A percentile compares a stretch with the other conserved stretches of the same genome.
These are phyloP conservation scores for Priceomyces haplophilus DNA, from an alignment of 805 yeast genomes.

Conservation along the genomic window DNA sequence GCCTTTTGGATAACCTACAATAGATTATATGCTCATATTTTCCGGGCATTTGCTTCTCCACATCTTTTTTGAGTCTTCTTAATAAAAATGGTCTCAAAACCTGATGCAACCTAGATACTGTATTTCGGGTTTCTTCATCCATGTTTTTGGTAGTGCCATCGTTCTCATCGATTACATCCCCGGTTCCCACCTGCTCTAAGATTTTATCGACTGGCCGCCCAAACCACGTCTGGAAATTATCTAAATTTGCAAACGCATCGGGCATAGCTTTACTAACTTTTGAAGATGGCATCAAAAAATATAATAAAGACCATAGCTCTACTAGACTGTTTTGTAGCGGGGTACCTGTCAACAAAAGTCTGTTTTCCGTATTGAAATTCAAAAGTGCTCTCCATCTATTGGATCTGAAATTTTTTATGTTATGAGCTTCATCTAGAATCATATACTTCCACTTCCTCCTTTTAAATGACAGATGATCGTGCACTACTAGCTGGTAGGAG, in stretches of 20 bases:
- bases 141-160: constrained; percentile 39
- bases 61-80: constrained; percentile 91
- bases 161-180: constrained; percentile 43
- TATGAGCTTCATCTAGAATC: constrained; percentile 98
- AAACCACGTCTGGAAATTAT: constrained; percentile 97
- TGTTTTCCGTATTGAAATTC: constrained; percentile 87
- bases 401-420: constrained; percentile 92
- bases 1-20: constrained; percentile 90
- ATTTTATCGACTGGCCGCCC: constrained; percentile 95
- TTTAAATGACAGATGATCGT: constrained; percentile 90
- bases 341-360: constrained; percentile 90
- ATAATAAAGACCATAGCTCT: constrained; percentile 93
- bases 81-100: constrained; percentile 89
- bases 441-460: constrained; percentile 93
- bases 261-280: constrained; percentile 74
- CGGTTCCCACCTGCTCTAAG: constrained; percentile 60
- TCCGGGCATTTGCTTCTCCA: constrained; percentile 98
- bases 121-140: constrained; percentile 75
- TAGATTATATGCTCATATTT: constrained; percentile 93
- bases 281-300: constrained; percentile 92
- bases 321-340: constrained; percentile 93
- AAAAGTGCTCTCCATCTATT: constrained; percentile 95
- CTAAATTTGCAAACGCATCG: constrained; percentile 92
- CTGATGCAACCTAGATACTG: constrained; percentile 87
- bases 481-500: constrained; percentile 95